Evolutionary conservation across 2,329 filamentous ascomycete species (phyloP).

Genomic region (Trichoderma aggressivum): DNA sequence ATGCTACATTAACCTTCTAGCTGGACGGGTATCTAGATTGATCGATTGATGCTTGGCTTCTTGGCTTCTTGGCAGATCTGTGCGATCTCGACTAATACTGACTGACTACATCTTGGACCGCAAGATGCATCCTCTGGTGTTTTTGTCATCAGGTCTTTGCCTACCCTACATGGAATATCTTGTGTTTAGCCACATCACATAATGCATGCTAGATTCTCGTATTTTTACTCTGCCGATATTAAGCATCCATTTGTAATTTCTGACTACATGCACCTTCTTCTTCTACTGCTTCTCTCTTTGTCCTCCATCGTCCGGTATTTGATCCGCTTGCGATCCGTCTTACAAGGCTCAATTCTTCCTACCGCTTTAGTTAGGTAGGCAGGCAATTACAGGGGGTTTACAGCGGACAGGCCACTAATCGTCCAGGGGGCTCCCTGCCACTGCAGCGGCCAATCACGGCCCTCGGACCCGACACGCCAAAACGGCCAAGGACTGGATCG

Average conservation of each 20-base stretch:
- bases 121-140: not conserved
- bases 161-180: not conserved
- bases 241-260: too few species aligned
- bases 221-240: not conserved
- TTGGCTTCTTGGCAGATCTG: not conserved
- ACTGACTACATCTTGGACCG: not conserved
- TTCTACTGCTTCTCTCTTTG: not conserved
- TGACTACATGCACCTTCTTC: too few species aligned
- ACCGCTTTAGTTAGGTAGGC: not conserved
- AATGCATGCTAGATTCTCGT: not conserved
- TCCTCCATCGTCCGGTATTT: not conserved
- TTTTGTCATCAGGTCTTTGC: not conserved
- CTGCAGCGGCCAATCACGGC: constrained; percentile 1
- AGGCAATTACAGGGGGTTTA: not conserved
- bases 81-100: not conserved
- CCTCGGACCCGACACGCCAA: not conserved
- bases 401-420: not conserved
- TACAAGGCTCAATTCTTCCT: not conserved
- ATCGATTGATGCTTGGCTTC: not conserved
- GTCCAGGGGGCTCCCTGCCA: not conserved
- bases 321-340: not conserved
- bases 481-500: not conserved
- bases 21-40: not conserved
- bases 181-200: not conserved
- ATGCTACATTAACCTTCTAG: not conserved